These are phyloP conservation scores for Plasmodium fragile DNA, from an alignment of 169 alveolate genomes.

Conservation along the genomic window DNA sequence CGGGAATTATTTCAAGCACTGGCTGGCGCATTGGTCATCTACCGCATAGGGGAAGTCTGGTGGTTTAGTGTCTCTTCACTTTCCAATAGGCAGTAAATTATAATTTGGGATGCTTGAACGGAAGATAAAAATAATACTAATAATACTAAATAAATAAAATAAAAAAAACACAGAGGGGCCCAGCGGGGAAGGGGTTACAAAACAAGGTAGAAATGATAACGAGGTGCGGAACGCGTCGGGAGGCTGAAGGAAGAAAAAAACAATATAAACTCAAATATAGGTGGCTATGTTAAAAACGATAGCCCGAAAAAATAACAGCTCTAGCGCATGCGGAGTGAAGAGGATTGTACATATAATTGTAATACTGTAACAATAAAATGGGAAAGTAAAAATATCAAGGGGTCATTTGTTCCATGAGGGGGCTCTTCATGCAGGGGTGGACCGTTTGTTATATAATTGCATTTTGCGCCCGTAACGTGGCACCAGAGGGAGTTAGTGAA, in stretches of 20 bases:
- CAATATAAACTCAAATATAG: conserved; percentile 1
- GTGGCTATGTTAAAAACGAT: neutral
- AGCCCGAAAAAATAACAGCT: neutral
- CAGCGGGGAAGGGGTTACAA: neutral
- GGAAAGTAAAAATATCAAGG: neutral
- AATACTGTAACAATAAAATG: neutral
- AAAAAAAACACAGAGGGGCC: neutral
- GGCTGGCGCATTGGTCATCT: conserved; percentile 2
- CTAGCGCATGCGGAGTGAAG: neutral
- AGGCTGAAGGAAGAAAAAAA: neutral
- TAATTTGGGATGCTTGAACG: neutral
- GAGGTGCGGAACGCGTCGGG: neutral
- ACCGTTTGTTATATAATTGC: neutral
- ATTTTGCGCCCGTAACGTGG: neutral
- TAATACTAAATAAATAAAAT: neutral
- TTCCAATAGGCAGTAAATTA: neutral
- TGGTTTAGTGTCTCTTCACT: neutral
- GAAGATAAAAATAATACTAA: neutral
- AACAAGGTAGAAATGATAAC: neutral
- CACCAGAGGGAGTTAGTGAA: neutral
- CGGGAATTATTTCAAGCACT: neutral
- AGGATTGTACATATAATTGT: neutral
- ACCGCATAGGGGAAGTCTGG: neutral
- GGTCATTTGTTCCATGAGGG: neutral
- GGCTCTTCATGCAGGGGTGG: neutral